Evolutionary conservation across 257 asterid species (phyloP), one percentile per base, ranked within the genome.

Genomic region (Plantago ovata): DNA sequence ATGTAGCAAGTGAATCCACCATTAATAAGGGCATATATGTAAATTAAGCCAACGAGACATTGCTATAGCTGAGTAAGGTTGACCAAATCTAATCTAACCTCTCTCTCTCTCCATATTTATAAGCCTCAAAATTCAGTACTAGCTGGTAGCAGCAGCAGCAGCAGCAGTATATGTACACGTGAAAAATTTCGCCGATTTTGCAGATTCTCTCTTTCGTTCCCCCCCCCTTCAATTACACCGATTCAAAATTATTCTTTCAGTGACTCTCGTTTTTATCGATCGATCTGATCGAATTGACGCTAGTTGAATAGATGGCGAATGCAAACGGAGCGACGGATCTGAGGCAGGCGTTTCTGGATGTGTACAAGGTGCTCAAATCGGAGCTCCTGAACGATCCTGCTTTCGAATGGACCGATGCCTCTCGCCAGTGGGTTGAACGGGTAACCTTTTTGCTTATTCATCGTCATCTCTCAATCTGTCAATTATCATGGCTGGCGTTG

Each of bases 361-460:
- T 80, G 8, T 83, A 83, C 49, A 61, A 76, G 12, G 69, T 70
- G 13, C 76, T 85, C 13, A 85, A 85, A 78, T 78, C 84, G 3
- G 95, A 82, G 68, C 64, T 85, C 0, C 67, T 85, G 53, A 71
- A 64, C 9, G 95, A 82, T 66, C 75, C 81, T 39, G 72, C 65
- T 69, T 85, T 85, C 51, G 86, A 85, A 56, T 85, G 79, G 71
- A 70, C 81, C 3, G 69, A 74, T 58, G 81, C 70, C 56, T 79
- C 94, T 77, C 87, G 89, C 62, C 77, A 71, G 40, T 84, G 94
- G 89, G 77, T 85, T 13, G 81, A 85, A 3, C 58, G 73, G 86
- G 95, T 85, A 1, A 15, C 56, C 7, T 23, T 33, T 33, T 9
- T 9, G n/a, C 0, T 16, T 24, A 18, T 52, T 24, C n/a, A 48